Evolutionary conservation across 1,284 basidiomycete species (phyloP), one percentile per base, ranked within the genome.

Genomic region (Trichosporon inkin): DNA sequence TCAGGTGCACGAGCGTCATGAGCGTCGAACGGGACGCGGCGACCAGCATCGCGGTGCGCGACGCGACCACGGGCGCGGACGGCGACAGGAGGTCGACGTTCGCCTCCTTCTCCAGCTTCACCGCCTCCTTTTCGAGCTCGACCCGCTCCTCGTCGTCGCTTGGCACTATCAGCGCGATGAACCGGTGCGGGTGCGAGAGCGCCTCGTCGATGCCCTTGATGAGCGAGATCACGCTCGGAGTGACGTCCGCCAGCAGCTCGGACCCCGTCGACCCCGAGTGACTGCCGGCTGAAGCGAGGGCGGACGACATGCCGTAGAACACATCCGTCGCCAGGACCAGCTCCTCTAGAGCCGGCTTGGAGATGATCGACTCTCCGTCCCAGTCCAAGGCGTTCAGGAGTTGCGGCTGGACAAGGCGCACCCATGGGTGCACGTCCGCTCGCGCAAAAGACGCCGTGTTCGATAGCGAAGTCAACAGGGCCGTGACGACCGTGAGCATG

Each of bases 181-280:
- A 83, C 67, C 91, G 88, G 68, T 92, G 88, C 7, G 94, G 92
- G 77, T 96, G 93, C 1, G 90, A 88, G 56, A 95, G 81, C 0
- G 91, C 89, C 68, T 93, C 92, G 71, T 92, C 92, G 59, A 95
- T 77, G 62, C 92, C 88, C 71, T 92, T 90, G 0, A 98, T 80
- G n/a, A 94, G 83, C 37, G 84, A 78, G 17, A 93, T 79, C 0
- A 86, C 85, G 58, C 84, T 84, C 2, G 81, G 80, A 2, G 84
- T 83, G 72, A 90, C 90, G 13, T 84, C 84, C 0, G 82, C 81
- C 37, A 92, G 79, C 1, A 90, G 57, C 19, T 34, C 28, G 17
- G 36, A 40, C 13, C 22, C 34, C 16, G 36, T 17, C 39, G 53
- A 28, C 81, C 81, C 32, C 85, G 59, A 35, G 17, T 61, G 47